Base-by-base conservation (phyloP, 108 stramenopile species). In the Nitzschia sp. region DNA sequence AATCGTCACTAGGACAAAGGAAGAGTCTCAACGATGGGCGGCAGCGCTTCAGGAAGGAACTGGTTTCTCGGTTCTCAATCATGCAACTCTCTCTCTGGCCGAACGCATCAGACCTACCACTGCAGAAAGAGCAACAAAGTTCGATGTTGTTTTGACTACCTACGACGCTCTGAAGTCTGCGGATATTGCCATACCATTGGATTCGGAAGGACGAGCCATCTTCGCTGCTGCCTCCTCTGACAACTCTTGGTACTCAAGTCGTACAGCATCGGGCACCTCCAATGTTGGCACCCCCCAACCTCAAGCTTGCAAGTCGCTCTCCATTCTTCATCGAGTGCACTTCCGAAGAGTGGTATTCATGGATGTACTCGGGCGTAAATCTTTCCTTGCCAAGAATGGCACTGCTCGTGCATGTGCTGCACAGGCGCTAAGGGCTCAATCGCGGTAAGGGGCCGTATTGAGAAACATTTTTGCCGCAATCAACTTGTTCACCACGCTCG, bases 111-210 rank as follows among this genome's bases (percentile, higher is more conserved):
- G 75, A 48, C 42, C 72, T 6, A 67, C 61, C 12, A 72, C 74
- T 37, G 81, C 88, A 7, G 67, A 74, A 41, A 83, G 77, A 58
- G 84, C 74, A 52, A 69, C 73, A 40, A 70, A 62, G 0, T 83
- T 75, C 61, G 83, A 89, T 74, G 83, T 89, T 48, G 80, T 84
- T 10, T 41, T 88, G 42, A 78, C 83, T 37, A 88, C 84, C 5
- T 88, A 79, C 56, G 88, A 89, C 51, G 77, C 77, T 9, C 52
- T 89, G 41, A 86, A 85, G 69, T 54, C 75, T 20, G 78, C 86
- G 40, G 88, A 89, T 34, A 62, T 79, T 53, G 73, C 82, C 17
- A 63, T 85, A 11, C 75, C 81, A 37, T 39, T 89, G 15, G 71
- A 86, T 71, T 57, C 54, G 3, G 0, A 48, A 14, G 88, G 85